phyloP scores from a whole-genome alignment of 2,329 filamentous ascomycete species.

The Botrytis deweyae region DNA sequence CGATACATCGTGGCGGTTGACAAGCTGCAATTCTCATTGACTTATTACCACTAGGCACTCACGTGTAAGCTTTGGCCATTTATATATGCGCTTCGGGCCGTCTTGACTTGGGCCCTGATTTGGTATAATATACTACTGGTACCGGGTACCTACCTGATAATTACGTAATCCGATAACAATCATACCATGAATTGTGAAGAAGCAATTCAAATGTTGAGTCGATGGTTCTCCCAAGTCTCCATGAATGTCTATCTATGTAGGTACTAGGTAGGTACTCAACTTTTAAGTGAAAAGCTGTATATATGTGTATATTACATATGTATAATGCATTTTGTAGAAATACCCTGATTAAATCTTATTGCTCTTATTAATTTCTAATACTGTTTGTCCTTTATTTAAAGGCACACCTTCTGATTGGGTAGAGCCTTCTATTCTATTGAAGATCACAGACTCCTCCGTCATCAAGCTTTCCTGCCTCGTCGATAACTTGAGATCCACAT shows the following conservation, averaged over 20 bases:
- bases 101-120: constrained; percentile 3
- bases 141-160: no score
- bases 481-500: constrained; percentile 6
- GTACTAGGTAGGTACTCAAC: background rate
- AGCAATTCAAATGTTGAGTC: background rate
- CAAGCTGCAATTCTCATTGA: background rate
- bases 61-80: background rate
- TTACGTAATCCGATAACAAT: background rate
- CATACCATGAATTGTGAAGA: background rate
- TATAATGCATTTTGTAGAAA: background rate
- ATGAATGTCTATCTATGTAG: background rate
- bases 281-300: no score
- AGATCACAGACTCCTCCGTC: constrained; percentile 8
- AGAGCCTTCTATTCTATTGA: background rate
- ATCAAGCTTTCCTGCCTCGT: constrained; percentile 20
- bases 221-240: background rate
- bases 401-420: constrained; percentile 5
- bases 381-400: background rate
- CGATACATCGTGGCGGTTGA: background rate
- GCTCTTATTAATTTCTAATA: background rate
- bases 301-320: background rate
- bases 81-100: background rate
- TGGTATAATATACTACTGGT: background rate
- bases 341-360: background rate
- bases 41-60: background rate